Evolutionary conservation across 208 protist species (phyloP).

Genomic region (Acanthamoeba culbertsoni): DNA sequence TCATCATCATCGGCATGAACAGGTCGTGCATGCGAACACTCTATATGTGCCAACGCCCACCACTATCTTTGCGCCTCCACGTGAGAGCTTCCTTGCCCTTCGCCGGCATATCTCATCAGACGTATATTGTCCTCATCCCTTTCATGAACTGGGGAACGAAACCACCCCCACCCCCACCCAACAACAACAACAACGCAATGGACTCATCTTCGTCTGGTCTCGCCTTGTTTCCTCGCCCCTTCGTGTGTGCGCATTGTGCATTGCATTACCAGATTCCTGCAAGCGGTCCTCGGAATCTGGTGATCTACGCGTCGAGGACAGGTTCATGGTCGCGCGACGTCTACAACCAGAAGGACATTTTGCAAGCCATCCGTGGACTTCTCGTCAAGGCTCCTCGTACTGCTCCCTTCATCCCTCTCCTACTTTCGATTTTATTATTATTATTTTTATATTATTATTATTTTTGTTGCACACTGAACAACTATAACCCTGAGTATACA

Average conservation of each 20-base stretch:
- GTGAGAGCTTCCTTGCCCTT: neutral
- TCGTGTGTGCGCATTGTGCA: neutral
- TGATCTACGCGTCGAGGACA: neutral
- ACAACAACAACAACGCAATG: too few relatives aligned
- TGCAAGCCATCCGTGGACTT: neutral
- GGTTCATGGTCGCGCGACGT: neutral
- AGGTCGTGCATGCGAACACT: neutral
- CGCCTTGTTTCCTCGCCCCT: neutral
- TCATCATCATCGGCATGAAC: neutral
- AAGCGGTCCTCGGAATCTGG: neutral
- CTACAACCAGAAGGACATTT: neutral
- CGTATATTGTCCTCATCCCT: neutral
- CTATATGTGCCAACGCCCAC: neutral
- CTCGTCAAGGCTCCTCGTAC: neutral
- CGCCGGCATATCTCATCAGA: neutral
- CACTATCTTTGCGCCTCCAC: neutral
- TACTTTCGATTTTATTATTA: neutral
- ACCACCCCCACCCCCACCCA: too few relatives aligned
- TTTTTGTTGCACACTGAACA: neutral
- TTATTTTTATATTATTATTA: neutral
- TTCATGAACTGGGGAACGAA: neutral
- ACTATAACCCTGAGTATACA: neutral
- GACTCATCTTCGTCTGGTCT: too few relatives aligned
- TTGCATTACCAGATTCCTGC: neutral
- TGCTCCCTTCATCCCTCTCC: neutral